Percentiles rank a stretch among this genome's conserved stretches.
Conservation (phyloP, 805 yeast genomes). For the Starmerella davenportii region DNA sequence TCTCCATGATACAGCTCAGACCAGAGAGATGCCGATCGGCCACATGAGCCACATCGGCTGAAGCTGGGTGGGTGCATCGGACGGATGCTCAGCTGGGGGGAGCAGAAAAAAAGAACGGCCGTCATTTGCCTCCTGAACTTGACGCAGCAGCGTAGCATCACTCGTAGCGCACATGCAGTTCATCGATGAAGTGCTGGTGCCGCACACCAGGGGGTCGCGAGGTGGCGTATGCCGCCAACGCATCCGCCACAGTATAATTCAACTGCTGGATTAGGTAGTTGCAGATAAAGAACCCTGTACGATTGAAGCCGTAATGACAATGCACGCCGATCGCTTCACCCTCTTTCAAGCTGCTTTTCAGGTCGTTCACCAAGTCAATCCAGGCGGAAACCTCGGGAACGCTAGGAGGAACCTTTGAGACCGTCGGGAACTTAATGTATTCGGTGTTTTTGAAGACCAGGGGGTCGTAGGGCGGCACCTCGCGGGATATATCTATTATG, state of each 20-base stretch:
- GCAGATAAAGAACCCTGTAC: constrained; percentile 59
- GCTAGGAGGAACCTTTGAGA: constrained; percentile 60
- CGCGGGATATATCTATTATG: constrained; percentile 47
- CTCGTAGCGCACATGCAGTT: constrained; percentile 42
- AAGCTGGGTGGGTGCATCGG: too few relatives aligned
- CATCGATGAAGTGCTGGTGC: constrained; percentile 62
- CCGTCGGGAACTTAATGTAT: constrained; percentile 60
- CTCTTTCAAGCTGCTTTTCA: constrained; percentile 22
- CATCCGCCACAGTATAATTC: constrained; percentile 44
- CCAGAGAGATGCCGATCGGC: too few relatives aligned
- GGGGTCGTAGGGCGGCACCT: constrained; percentile 55
- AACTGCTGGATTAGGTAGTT: constrained; percentile 45
- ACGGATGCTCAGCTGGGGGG: too few relatives aligned
- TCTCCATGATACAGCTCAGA: too few relatives aligned
- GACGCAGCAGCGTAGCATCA: too few relatives aligned
- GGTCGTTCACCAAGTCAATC: constrained; percentile 24
- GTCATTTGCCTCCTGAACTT: too few relatives aligned
- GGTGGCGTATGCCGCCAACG: constrained; percentile 37
- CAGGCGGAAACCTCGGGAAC: constrained; percentile 39
- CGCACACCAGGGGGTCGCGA: constrained; percentile 58
- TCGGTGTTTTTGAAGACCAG: constrained; percentile 32
- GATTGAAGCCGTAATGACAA: constrained; percentile 67
- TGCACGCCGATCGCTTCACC: constrained; percentile 42
- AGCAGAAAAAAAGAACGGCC: too few relatives aligned
- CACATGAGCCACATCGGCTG: too few relatives aligned